Evolutionary conservation across 176 grass and related monocot genomes (phyloP).

Genomic region (Stipa capillata): DNA sequence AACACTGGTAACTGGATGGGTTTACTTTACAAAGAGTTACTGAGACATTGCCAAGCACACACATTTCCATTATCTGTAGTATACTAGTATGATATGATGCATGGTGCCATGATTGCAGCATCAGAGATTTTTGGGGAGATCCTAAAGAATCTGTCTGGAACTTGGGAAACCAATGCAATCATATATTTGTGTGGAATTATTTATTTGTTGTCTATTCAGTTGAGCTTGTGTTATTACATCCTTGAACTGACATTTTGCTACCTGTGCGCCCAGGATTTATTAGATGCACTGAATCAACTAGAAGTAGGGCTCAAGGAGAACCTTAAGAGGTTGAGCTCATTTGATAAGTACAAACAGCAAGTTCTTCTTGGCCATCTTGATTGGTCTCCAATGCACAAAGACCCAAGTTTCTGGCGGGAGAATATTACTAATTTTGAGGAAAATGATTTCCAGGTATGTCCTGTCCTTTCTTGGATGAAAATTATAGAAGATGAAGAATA

Average conservation of each 20-base stretch:
- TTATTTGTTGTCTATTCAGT: not conserved
- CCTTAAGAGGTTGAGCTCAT: constrained; percentile 79
- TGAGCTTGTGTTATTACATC: not conserved
- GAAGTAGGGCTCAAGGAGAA: constrained; percentile 82
- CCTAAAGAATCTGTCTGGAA: not conserved
- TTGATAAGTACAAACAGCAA: constrained; percentile 98
- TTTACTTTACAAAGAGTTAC: not conserved
- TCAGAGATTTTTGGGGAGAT: not conserved
- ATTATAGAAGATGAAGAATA: not conserved
- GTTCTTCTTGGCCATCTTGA: constrained; percentile 96
- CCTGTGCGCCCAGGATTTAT: constrained; percentile 59
- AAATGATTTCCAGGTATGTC: constrained; percentile 95
- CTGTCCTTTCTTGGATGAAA: not conserved
- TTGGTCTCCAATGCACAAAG: constrained; percentile 97
- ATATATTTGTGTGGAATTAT: not conserved
- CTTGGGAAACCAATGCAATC: not conserved
- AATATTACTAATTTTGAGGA: constrained; percentile 97
- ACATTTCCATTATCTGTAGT: too few relatives aligned
- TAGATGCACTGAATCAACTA: constrained; percentile 85
- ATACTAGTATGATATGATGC: not conserved
- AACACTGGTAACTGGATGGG: not conserved
- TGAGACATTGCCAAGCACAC: not conserved
- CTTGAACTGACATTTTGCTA: constrained; percentile 14
- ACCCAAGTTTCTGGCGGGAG: constrained; percentile 90
- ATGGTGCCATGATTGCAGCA: not conserved